Base-by-base conservation (phyloP, 1,139 yeast species). In the Protomyces inouyei region DNA sequence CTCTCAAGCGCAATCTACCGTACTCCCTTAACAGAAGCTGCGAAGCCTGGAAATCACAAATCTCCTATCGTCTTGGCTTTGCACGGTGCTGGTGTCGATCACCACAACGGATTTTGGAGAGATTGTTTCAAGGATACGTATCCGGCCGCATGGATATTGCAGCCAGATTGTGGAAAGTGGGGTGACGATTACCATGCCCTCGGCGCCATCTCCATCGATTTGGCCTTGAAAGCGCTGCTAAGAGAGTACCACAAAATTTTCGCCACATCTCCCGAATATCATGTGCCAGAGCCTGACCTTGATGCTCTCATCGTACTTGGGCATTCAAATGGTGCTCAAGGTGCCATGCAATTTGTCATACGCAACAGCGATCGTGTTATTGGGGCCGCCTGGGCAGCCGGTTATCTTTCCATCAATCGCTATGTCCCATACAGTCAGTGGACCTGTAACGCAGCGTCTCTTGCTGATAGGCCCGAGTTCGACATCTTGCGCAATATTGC, bases 261-360 rank as follows among this genome's bases (percentile, higher is more conserved):
- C 9, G 25, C 6, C 25, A 3, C 9, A n/a, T 10, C 23, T 6
- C 48, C 48, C 14, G 48, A 18, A 16, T n/a, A 18, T 25, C 40
- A 38, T 6, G 51, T 18, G 10, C 52, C 52, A 10, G 23, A n/a
- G 10, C 38, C 53, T 5, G 53, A 45, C 38, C n/a, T 43, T 4
- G 16, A 43, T 18, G 32, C 32, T 25, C 46, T 55, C 21, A 10
- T 55, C 40, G 36, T 55, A 12, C 16, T 55, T 10, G 60, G 60
- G 10, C 60, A 55, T 32, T 45, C 46, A 52, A 55, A 55, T 35
- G 60, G 60, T 3, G 60, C 40, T 2, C 60, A 55, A 55, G 60
- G 60, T 16, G 60, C 60, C 12, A 55, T 55, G 60, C 60, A 55
- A 28, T 55, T 55, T 35, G 36, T 45, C 23, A 35, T 45, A 12